Percentiles rank a stretch among this genome's conserved stretches.
Conservation (phyloP, 495 filamentous ascomycete genomes). For the Paragyromitra xinjiangensis region DNA sequence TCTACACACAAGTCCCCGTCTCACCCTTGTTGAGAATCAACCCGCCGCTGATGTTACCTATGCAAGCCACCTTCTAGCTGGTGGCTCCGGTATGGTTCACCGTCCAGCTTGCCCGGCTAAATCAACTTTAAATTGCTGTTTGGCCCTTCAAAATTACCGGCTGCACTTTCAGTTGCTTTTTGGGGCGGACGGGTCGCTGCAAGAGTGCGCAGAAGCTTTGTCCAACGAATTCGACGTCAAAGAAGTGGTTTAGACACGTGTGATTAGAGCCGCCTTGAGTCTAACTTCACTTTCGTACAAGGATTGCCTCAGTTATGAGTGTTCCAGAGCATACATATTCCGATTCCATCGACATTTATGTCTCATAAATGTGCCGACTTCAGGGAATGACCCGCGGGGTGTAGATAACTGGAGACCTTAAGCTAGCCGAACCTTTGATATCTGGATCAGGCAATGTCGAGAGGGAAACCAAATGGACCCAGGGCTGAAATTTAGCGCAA, state of each 20-base stretch:
- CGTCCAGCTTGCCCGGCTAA: slow-evolving; percentile 4
- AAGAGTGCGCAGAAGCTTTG: not conserved
- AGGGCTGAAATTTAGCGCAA: not conserved
- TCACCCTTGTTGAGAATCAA: not conserved
- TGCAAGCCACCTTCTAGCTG: not conserved
- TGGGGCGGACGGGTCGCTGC: not conserved
- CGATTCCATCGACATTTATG: not conserved
- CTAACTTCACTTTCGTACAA: not conserved
- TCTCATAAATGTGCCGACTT: not conserved
- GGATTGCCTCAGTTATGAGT: not conserved
- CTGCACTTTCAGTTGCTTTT: not conserved
- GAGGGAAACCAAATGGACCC: not conserved
- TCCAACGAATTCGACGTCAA: not conserved
- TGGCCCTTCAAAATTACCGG: not conserved
- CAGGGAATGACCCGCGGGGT: not conserved
- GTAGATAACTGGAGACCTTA: not conserved
- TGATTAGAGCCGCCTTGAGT: not conserved
- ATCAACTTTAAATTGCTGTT: not conserved
- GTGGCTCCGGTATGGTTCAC: not conserved
- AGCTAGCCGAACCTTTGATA: not conserved
- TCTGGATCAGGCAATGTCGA: not conserved
- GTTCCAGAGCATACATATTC: not conserved
- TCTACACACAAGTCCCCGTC: not conserved
- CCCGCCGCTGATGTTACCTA: not conserved
- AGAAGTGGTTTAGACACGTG: slow-evolving; percentile 1